Evolutionary conservation across 2,329 filamentous ascomycete genomes (phyloP), one percentile per base, ranked within the genome.

Genomic region (Aureobasidium sp.): DNA sequence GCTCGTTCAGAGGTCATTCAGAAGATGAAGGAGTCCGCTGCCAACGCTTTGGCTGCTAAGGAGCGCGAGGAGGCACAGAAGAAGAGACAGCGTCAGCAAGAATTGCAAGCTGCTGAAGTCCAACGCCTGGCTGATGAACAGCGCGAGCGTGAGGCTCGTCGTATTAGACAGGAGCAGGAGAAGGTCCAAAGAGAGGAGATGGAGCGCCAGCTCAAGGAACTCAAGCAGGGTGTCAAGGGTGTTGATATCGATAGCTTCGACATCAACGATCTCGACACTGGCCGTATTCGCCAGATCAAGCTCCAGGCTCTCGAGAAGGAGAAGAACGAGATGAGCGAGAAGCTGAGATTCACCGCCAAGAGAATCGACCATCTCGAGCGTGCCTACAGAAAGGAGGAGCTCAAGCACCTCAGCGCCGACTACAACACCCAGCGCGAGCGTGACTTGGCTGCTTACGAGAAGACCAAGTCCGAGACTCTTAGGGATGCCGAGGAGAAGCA

Each of bases 351-450:
- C 70, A 95, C 92, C 64, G 91, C 89, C 75, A 97, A 97, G 85
- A 89, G 94, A 67, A 90, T 97, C 70, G 94, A 99, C 73, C 93
- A 99, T 78, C 80, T 99, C 69, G 94, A 99, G 81, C 90, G 94
- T 79, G 94, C 94, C 41, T 95, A 95, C 84, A 88, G 94, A 71
- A 90, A 93, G 75, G 94, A 97, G 78, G 94, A 99, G 77, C 79
- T 88, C 71, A 96, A 97, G 84, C 93, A 97, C 77, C 80, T 97
- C 63, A 81, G 86, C 63, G 86, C 87, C 56, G 94, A 99, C 72
- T 96, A 95, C 72, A 88, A 89, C 66, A 81, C 80, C 69, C 94
- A 99, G 78, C 87, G 87, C 73, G 84, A 91, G 72, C 80, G 78
- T 63, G 94, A 99, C 72, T 75, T 87, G 66, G 87, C 85, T 62